Conservation (phyloP, 108 stramenopile genomes). For the Pseudonitzschia multistriata region DNA sequence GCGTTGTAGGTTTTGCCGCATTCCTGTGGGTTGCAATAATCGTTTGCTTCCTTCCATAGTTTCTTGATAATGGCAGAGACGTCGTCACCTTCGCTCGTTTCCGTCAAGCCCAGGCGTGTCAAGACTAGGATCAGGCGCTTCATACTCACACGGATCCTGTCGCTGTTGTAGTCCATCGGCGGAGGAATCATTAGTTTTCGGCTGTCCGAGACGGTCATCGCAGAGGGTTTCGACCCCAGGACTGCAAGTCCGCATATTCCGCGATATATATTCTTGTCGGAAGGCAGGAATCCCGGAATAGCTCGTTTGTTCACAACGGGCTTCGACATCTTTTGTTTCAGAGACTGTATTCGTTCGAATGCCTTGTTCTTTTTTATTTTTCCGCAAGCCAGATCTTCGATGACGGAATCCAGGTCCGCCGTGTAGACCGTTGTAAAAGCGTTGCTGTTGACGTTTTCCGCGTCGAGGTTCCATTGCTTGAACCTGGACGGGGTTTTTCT, state of each 20-base stretch:
- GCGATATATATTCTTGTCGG: conserved; percentile 65
- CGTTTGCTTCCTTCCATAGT: conserved; percentile 50
- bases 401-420: conserved; percentile 56
- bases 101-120: conserved; percentile 35
- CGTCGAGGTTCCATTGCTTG: conserved; percentile 47
- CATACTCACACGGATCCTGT: conserved; percentile 67
- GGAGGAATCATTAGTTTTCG: conserved; percentile 62
- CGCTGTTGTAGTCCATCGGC: conserved; percentile 49
- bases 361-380: conserved; percentile 46
- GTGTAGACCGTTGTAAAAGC: conserved; percentile 78
- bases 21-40: conserved; percentile 15
- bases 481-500: conserved; percentile 34
- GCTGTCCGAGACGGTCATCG: conserved; percentile 69
- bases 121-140: conserved; percentile 53
- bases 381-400: conserved; percentile 51
- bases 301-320: conserved; percentile 70
- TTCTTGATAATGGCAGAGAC: conserved; percentile 36
- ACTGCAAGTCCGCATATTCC: conserved; percentile 61
- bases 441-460: conserved; percentile 28
- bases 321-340: conserved; percentile 41
- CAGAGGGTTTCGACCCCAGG: conserved; percentile 68
- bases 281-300: conserved; percentile 74
- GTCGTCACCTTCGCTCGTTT: conserved; percentile 21
- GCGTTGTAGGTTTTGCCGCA: conserved; percentile 4
- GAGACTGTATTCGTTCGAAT: conserved; percentile 41